Conservation (phyloP, 2,329 filamentous ascomycete species). For the Rosellinia necatrix region DNA sequence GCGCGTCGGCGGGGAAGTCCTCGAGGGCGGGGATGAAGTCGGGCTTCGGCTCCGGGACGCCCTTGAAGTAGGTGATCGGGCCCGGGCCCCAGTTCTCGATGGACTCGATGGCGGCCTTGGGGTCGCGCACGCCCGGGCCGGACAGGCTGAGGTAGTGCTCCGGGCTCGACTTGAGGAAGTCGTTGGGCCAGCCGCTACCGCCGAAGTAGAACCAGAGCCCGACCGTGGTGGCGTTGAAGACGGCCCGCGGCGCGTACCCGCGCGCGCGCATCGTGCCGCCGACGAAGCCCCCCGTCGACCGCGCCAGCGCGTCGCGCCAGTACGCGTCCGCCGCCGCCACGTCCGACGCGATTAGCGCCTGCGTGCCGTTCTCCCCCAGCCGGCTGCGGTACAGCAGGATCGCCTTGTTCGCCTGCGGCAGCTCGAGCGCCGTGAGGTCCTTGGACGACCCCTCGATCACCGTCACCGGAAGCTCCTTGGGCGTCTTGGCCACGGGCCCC, state of each 20-base stretch:
- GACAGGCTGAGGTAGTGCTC: slow-evolving; percentile 25
- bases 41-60: slow-evolving; percentile 2
- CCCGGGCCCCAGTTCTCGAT: slow-evolving; percentile 25
- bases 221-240: slow-evolving; percentile 22
- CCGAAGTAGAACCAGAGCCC: slow-evolving; percentile 15
- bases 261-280: slow-evolving; percentile 17
- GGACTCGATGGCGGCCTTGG: slow-evolving; percentile 10
- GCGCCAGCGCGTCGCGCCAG: slow-evolving; percentile 13
- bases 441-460: slow-evolving; percentile 24
- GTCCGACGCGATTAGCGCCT: slow-evolving; percentile 16
- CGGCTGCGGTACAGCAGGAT: slow-evolving; percentile 19
- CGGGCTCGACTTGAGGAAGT: slow-evolving; percentile 18
- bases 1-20: slow-evolving; percentile 3
- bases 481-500: slow-evolving; percentile 3
- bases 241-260: slow-evolving; percentile 11
- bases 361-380: slow-evolving; percentile 17
- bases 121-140: slow-evolving; percentile 6
- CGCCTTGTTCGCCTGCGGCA: slow-evolving; percentile 14
- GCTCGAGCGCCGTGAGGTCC: slow-evolving; percentile 12
- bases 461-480: slow-evolving; percentile 16
- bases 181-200: slow-evolving; percentile 18
- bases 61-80: slow-evolving; percentile 20
- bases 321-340: slow-evolving; percentile 16
- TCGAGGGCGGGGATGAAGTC: slow-evolving; percentile 15
- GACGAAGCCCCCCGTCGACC: slow-evolving; percentile 15